Percentiles rank a stretch among this genome's conserved stretches.
phyloP scores from a whole-genome alignment of 192 early-diverging fungal species.

The Thamnidium elegans region DNA sequence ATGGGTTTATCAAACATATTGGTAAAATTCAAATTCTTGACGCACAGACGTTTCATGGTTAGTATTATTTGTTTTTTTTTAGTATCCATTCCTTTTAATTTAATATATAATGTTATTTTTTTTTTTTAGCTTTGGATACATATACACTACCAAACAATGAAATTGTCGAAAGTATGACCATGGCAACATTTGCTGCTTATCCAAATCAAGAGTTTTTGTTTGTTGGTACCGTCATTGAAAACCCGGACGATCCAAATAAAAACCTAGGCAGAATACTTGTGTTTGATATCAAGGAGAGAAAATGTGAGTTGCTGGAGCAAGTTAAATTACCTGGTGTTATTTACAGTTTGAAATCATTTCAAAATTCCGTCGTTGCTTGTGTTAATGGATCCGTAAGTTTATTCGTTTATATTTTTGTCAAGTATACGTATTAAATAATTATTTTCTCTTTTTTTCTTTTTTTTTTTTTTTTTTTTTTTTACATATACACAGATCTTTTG shows the following conservation, averaged over 20 bases:
- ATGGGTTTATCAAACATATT: conserved; percentile 38
- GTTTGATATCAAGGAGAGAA: conserved; percentile 47
- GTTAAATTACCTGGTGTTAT: conserved; percentile 61
- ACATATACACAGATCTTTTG: conserved; percentile 11
- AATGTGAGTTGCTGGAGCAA: conserved; percentile 50
- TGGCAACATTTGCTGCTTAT: conserved; percentile 42
- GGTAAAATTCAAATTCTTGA: conserved; percentile 67
- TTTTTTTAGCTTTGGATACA: conserved; percentile 37
- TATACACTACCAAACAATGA: conserved; percentile 43
- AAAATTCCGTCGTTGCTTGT: conserved; percentile 64
- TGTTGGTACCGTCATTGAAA: conserved; percentile 69
- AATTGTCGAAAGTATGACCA: conserved; percentile 41
- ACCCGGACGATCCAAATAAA: conserved; percentile 54
- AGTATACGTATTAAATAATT: too few species aligned
- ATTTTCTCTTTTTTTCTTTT: neutral
- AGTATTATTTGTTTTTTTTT: conserved; percentile 3
- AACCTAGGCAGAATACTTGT: conserved; percentile 72
- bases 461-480: neutral
- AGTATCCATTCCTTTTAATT: neutral
- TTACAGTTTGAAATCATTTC: conserved; percentile 56
- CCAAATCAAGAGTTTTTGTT: conserved; percentile 53
- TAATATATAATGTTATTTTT: neutral
- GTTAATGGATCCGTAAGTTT: conserved; percentile 59
- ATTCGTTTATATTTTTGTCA: neutral
- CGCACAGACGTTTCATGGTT: conserved; percentile 71